Evolutionary conservation across 768 basidiomycete species (phyloP), one percentile per base, ranked within the genome.

Genomic region (Agaricus subrufescens): DNA sequence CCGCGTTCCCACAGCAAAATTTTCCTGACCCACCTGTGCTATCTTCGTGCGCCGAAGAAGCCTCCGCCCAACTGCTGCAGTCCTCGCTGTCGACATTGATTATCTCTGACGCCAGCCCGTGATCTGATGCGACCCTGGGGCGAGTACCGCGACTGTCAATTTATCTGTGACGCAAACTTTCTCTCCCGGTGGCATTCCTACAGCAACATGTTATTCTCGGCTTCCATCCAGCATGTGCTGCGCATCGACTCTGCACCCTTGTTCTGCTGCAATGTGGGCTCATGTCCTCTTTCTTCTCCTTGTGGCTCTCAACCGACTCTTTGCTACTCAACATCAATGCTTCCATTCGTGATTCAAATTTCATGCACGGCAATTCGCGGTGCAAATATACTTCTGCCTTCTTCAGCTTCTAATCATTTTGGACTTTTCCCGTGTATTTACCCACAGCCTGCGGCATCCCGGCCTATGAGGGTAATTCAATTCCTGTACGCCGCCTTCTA

Each of bases 321-420:
- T 39, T 38, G 19, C 39, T 30, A 39, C 19, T 19, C 19, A 48
- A 12, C 26, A 40, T 30, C 29, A 23, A 14, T n/a, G 19, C 53
- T 54, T 54, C 53, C 34, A 54, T 54, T 54, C 30, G n/a, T 40
- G 53, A 39, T 54, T 45, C 37, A 34, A 34, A 34, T 54, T 46
- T 40, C 37, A 54, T 43, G 31, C 23, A 31, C 15, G 27, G 46
- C 39, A 40, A 54, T 54, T 39, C 15, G 15, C 39, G 52, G 40
- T 26, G 40, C 50, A 52, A 12, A 37, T 44, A 52, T 50, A 37
- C 51, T 52, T 49, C 45, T 19, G 30, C 50, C 39, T 26, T 25
- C 57, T 58, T 54, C 46, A 34, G 29, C 53, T 54, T 54, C 53
- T 34, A 52, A 58, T 58, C 19, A 15, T 58, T 50, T 34, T 25